Evolutionary conservation across 208 protist species (phyloP).

Genomic region (Strigomonas oncopelti): DNA sequence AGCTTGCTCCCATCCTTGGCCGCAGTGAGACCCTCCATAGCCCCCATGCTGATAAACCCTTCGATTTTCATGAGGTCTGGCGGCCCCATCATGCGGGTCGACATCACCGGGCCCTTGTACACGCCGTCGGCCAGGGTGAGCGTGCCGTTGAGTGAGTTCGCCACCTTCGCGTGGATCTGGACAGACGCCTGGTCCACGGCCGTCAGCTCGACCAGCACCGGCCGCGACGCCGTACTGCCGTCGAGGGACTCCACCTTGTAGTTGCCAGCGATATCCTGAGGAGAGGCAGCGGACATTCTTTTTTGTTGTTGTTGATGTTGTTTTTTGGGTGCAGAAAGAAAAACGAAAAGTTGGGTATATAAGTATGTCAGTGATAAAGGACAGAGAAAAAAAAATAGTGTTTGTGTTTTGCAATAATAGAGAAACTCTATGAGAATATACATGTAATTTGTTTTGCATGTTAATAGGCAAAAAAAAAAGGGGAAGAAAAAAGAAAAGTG

Average conservation of each 20-base stretch:
- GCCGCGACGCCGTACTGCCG: not conserved
- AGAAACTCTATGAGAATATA: too few relatives aligned
- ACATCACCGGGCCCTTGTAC: constrained; percentile 5
- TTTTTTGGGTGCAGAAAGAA: too few relatives aligned
- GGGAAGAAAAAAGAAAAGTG: constrained; percentile 5
- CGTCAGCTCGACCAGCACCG: not conserved
- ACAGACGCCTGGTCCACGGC: not conserved
- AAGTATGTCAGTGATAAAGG: too few relatives aligned
- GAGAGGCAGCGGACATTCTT: not conserved
- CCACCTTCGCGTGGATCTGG: not conserved
- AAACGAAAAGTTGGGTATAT: not conserved
- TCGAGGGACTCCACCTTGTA: not conserved
- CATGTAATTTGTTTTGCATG: too few relatives aligned
- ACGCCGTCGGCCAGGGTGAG: not conserved
- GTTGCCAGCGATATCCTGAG: constrained; percentile 6
- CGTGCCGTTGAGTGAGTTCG: constrained; percentile 2
- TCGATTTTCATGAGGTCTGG: constrained; percentile 5
- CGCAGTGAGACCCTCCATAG: not conserved
- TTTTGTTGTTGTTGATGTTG: too few relatives aligned
- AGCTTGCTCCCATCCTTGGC: constrained; percentile 3
- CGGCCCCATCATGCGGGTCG: constrained; percentile 9
- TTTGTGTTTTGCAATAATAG: too few relatives aligned
- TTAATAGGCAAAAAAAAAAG: not conserved
- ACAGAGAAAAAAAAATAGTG: too few relatives aligned
- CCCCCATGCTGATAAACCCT: not conserved